phyloP scores from a whole-genome alignment of 2,329 filamentous ascomycete genomes.

The Colletotrichum plurivorum region DNA sequence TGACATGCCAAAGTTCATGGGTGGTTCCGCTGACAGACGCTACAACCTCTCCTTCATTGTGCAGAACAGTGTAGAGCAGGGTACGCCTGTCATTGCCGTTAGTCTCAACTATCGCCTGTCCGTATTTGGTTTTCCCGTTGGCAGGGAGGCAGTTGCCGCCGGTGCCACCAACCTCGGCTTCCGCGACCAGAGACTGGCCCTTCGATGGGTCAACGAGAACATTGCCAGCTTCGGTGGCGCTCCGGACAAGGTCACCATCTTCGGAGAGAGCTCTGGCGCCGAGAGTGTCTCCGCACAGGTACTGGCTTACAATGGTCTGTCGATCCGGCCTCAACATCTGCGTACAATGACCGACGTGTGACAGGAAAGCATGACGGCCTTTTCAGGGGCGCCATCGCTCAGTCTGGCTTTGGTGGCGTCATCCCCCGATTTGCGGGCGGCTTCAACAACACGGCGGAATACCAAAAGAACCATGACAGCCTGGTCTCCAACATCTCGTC shows the following conservation, averaged over 20 bases:
- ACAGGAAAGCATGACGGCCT: constrained; percentile 56
- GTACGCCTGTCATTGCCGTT: constrained; percentile 63
- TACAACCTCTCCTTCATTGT: constrained; percentile 76
- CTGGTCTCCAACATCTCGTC: constrained; percentile 46
- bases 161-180: constrained; percentile 65
- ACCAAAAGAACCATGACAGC: constrained; percentile 47
- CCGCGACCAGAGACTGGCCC: constrained; percentile 61
- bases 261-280: constrained; percentile 65
- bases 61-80: constrained; percentile 58
- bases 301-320: constrained; percentile 61
- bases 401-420: constrained; percentile 60
- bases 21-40: constrained; percentile 56
- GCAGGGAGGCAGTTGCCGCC: constrained; percentile 54
- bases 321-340: not conserved
- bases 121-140: constrained; percentile 62
- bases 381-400: constrained; percentile 63
- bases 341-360: not conserved
- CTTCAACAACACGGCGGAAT: constrained; percentile 46
- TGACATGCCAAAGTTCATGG: constrained; percentile 42
- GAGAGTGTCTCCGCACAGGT: constrained; percentile 62
- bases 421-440: constrained; percentile 47
- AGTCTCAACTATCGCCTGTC: constrained; percentile 64
- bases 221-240: constrained; percentile 62
- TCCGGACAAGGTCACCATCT: constrained; percentile 62
- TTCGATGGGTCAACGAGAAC: constrained; percentile 63